Base-by-base conservation (phyloP, 805 yeast genomes). In the Hanseniaspora vineae region DNA sequence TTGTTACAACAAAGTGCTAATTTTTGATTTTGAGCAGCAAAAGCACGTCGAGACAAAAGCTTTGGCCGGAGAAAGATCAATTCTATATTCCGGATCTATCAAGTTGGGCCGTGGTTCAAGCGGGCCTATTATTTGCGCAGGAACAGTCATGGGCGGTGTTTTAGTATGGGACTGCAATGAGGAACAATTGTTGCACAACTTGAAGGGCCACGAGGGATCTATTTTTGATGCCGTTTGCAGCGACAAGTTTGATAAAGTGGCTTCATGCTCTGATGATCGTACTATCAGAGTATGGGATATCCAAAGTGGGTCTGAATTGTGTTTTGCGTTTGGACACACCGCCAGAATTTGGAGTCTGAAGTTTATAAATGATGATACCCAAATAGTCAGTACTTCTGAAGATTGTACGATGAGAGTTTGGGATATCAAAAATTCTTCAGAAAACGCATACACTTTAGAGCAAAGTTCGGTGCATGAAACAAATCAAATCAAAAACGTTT, bases 301-400 rank as follows among this genome's bases (percentile, higher is more conserved):
- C 51, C 56, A 57, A 6, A 58, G 75, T 1, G 90, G 94, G 1
- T 55, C 65, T 11, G 64, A 78, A 33, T 54, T 84, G 39, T 83
- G 90, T 1, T 76, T 80, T 29, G 97, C 96, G 0, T 92, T 97
- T 97, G 98, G 97, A 13, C 98, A 92, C 60, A 81, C 84, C 1
- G 90, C 97, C 0, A 75, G 98, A 59, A 89, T 92, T 39, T 92
- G 98, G 98, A 74, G 76, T 42, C 66, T 90, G 42, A 71, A 70
- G 45, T 85, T 86, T 58, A 74, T 68, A 49, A 65, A 66, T 6
- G 54, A 61, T 15, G 64, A 63, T 42, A 58, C 54, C 5, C 61
- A 66, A 5, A 55, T 80, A 0, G 67, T 86, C 14, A 78, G 94
- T 61, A 78, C 80, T 23, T 80, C 94, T 6, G 98, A 92, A 61